Conservation (phyloP, 2,329 filamentous ascomycete genomes). For the Rosellinia necatrix region DNA sequence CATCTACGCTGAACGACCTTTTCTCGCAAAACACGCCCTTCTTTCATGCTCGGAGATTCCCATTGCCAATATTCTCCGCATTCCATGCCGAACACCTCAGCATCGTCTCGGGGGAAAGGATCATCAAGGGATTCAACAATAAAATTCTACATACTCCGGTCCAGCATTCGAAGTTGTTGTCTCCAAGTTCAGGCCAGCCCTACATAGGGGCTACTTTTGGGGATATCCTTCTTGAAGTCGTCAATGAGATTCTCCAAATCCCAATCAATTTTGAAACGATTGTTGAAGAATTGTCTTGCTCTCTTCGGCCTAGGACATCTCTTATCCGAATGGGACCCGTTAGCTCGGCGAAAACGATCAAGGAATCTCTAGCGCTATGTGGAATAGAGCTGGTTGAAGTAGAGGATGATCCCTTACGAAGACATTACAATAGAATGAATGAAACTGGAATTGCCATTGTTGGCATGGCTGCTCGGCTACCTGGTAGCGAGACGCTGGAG, state of each 20-base stretch:
- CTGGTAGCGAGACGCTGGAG: slow-evolving; percentile 23
- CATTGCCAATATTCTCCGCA: neutral
- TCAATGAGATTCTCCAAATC: neutral
- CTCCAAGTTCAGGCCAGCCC: neutral
- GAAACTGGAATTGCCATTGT: slow-evolving; percentile 35
- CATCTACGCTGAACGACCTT: neutral
- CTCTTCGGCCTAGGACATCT: too few species aligned
- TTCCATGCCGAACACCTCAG: neutral
- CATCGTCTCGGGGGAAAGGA: neutral
- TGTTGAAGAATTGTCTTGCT: too few species aligned
- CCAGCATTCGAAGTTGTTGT: neutral
- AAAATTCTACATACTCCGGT: neutral
- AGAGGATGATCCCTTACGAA: too few species aligned
- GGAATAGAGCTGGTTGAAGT: too few species aligned
- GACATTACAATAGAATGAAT: too few species aligned
- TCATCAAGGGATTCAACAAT: neutral
- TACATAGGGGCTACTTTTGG: neutral
- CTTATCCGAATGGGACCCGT: too few species aligned
- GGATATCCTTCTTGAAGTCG: neutral
- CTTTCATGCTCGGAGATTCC: neutral
- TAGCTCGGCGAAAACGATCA: too few species aligned
- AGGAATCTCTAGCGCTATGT: too few species aligned
- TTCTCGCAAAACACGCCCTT: neutral
- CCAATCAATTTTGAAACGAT: neutral
- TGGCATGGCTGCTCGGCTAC: slow-evolving; percentile 30